Evolutionary conservation across 768 basidiomycete species (phyloP).

Genomic region (Austroboletus eburneus): DNA sequence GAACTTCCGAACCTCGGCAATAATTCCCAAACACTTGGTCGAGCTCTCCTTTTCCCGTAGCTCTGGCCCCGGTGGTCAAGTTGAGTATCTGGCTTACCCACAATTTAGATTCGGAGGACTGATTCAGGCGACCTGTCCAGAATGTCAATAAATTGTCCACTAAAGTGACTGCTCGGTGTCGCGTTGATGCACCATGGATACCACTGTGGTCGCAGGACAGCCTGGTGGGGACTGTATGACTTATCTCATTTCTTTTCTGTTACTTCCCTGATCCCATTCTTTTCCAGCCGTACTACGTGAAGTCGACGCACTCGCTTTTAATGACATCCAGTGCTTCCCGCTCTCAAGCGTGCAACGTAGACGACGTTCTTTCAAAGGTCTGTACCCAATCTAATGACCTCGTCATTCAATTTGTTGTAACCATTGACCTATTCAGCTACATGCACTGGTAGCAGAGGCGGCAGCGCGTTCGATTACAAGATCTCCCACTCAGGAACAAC

Average conservation of each 20-base stretch:
- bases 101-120: background rate
- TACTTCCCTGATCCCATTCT: background rate
- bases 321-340: constrained; percentile 67
- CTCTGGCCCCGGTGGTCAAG: constrained; percentile 85
- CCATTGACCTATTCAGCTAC: constrained; percentile 18
- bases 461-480: constrained; percentile 23
- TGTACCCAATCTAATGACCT: background rate
- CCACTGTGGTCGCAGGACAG: constrained; percentile 57
- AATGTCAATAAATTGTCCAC: constrained; percentile 91
- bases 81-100: constrained; percentile 26
- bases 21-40: constrained; percentile 51
- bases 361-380: constrained; percentile 69
- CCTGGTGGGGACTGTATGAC: constrained; percentile 47
- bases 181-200: constrained; percentile 59
- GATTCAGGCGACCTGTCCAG: constrained; percentile 32
- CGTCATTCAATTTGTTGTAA: background rate
- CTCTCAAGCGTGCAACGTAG: constrained; percentile 74
- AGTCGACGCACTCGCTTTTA: constrained; percentile 64
- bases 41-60: constrained; percentile 70
- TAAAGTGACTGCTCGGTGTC: constrained; percentile 64
- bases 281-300: constrained; percentile 56
- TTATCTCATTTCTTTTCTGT: background rate
- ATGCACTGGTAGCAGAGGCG: constrained; percentile 20
- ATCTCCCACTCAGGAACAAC: constrained; percentile 24
- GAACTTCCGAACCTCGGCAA: constrained; percentile 37